Conservation (phyloP, 768 basidiomycete species). For the Pleurotus giganteus region DNA sequence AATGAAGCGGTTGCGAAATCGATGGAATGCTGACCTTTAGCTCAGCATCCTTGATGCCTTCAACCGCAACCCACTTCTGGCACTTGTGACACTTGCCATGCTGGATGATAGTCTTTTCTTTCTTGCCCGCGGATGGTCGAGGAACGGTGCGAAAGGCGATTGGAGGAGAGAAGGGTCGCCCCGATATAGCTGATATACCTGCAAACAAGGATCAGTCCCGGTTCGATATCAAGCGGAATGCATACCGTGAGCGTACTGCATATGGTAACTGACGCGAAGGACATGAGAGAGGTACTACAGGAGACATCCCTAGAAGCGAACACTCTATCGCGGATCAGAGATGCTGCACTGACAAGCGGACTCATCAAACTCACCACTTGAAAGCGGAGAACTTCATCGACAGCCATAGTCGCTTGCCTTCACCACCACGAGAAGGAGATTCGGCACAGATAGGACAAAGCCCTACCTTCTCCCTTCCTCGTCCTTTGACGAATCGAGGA, state of each 20-base stretch:
- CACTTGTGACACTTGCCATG: conserved; percentile 84
- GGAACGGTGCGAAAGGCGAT: conserved; percentile 49
- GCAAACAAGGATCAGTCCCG: conserved; percentile 9
- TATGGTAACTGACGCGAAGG: conserved; percentile 60
- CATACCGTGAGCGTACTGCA: conserved; percentile 79
- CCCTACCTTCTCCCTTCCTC: conserved; percentile 66
- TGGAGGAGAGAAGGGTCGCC: conserved; percentile 78
- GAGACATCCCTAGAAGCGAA: neutral
- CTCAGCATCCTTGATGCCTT: conserved; percentile 73
- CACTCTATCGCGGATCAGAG: neutral
- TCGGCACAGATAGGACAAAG: conserved; percentile 79
- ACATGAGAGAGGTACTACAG: neutral
- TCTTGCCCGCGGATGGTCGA: conserved; percentile 50
- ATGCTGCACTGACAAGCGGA: neutral
- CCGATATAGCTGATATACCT: conserved; percentile 73
- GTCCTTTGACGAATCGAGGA: conserved; percentile 73
- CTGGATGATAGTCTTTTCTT: conserved; percentile 55
- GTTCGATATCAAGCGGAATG: neutral
- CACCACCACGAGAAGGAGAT: conserved; percentile 56
- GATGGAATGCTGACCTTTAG: conserved; percentile 50
- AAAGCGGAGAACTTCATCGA: conserved; percentile 80
- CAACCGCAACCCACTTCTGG: conserved; percentile 64
- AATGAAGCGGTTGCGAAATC: neutral
- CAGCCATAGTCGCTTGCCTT: conserved; percentile 64
- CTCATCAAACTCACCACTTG: conserved; percentile 68